Conservation (phyloP, 1,139 yeast species). For the Zygosaccharomyces pseudobailii region DNA sequence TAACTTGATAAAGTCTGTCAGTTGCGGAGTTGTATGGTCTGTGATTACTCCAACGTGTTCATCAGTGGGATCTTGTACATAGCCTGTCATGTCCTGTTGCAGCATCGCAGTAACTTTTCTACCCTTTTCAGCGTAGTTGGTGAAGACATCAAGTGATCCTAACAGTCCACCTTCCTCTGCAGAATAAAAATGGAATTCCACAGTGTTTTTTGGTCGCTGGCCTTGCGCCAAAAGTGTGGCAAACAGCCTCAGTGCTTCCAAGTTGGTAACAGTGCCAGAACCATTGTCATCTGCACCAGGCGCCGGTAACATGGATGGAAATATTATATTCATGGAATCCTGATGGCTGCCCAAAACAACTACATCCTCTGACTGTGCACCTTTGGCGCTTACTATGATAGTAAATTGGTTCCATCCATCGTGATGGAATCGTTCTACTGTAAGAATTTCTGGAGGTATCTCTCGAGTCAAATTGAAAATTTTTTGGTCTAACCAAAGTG, state of each 20-base stretch:
- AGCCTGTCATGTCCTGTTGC: conserved; percentile 97
- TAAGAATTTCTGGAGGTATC: conserved; percentile 33
- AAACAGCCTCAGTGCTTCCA: conserved; percentile 69
- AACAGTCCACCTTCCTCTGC: conserved; percentile 93
- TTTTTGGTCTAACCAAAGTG: conserved; percentile 61
- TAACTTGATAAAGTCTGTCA: conserved; percentile 60
- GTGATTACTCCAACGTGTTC: conserved; percentile 77
- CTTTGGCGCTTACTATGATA: conserved; percentile 43
- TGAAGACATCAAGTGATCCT: conserved; percentile 79
- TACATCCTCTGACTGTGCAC: conserved; percentile 39
- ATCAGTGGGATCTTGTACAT: conserved; percentile 52
- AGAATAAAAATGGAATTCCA: conserved; percentile 90
- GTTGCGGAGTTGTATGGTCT: conserved; percentile 60
- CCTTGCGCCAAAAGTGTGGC: conserved; percentile 30
- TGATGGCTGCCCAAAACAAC: conserved; percentile 88
- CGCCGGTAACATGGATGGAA: conserved; percentile 67
- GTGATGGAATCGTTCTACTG: conserved; percentile 44
- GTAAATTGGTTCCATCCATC: conserved; percentile 54
- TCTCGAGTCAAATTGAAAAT: conserved; percentile 40
- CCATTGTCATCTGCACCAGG: conserved; percentile 98
- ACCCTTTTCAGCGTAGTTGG: conserved; percentile 42
- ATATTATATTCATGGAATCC: conserved; percentile 72
- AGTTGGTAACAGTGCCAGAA: conserved; percentile 73
- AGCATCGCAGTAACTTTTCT: conserved; percentile 71
- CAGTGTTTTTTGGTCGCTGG: conserved; percentile 56